Conservation (phyloP, 2,329 filamentous ascomycete species). For the Metarhizium robertsii region DNA sequence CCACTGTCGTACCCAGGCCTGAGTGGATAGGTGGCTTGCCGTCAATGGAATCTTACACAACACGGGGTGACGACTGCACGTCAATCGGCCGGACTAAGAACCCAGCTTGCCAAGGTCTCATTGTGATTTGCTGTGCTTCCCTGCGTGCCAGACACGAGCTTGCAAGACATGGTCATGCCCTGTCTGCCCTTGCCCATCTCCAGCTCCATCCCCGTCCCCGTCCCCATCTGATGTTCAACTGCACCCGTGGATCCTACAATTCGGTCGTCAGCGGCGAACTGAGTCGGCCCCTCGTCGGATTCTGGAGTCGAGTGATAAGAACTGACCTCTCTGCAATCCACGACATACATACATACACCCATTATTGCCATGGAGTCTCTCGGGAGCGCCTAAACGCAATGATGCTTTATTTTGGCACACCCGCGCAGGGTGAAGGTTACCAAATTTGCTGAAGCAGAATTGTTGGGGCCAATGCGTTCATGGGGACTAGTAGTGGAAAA, state of each 20-base stretch:
- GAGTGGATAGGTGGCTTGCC: neutral
- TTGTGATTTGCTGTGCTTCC: neutral
- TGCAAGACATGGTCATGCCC: neutral
- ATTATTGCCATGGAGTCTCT: neutral
- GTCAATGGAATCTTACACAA: neutral
- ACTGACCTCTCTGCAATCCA: too few relatives aligned
- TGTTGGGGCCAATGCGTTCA: neutral
- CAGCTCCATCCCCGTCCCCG: neutral
- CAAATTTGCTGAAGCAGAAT: neutral
- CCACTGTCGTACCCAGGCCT: neutral
- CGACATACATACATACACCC: too few relatives aligned
- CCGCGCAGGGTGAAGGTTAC: too few relatives aligned
- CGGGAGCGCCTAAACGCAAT: neutral
- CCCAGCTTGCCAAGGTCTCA: neutral
- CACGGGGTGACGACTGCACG: neutral
- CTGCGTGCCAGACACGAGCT: constrained; percentile 4
- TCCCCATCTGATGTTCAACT: too few relatives aligned
- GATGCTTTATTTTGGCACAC: too few relatives aligned
- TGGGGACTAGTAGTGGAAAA: neutral
- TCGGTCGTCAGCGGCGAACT: neutral
- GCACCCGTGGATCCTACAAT: too few relatives aligned
- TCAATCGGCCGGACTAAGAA: neutral
- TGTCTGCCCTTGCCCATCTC: neutral
- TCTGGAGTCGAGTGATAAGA: neutral
- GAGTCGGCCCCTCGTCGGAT: neutral